Percentiles rank a stretch among this genome's conserved stretches.
Conservation (phyloP, 2,329 filamentous ascomycete genomes). For the Hypoxylon sp. region DNA sequence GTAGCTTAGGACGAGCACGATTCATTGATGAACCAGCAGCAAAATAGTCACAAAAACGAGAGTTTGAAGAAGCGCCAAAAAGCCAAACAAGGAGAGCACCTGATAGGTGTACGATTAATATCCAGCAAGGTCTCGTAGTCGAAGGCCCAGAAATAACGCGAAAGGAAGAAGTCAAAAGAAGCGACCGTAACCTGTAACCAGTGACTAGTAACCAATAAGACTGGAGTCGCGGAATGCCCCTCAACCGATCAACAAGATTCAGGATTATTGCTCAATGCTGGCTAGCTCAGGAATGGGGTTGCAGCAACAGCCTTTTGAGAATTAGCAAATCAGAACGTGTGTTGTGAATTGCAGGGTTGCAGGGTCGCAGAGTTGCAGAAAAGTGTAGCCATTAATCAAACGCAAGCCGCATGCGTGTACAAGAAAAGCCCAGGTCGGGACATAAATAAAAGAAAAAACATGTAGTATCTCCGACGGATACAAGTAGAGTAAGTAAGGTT, state of each 20-base stretch:
- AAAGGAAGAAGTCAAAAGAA: conserved; percentile 23
- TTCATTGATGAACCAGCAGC: conserved; percentile 31
- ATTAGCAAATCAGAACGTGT: conserved; percentile 27
- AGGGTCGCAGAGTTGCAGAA: conserved; percentile 1
- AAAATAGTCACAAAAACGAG: conserved; percentile 22
- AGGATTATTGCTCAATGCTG: conserved; percentile 43
- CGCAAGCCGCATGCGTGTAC: conserved; percentile 9
- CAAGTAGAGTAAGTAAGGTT: conserved; percentile 10
- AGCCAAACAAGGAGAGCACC: conserved; percentile 14
- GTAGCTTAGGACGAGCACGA: conserved; percentile 25
- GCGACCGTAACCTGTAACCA: conserved; percentile 19
- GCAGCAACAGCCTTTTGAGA: conserved; percentile 21
- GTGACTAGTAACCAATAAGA: conserved; percentile 26
- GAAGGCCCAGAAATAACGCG: conserved; percentile 10
- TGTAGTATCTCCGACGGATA: conserved; percentile 2
- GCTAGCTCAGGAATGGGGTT: conserved; percentile 30
- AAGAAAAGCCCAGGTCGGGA: conserved; percentile 1
- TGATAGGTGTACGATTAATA: conserved; percentile 10
- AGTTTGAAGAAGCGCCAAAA: conserved; percentile 21
- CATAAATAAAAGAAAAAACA: background rate
- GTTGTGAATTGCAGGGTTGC: background rate
- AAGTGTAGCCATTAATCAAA: conserved; percentile 24
- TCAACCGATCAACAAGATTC: conserved; percentile 44
- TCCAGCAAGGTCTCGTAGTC: conserved; percentile 2
- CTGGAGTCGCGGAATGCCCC: conserved; percentile 34